Evolutionary conservation across 768 basidiomycete species (phyloP), one percentile per base, ranked within the genome.

Genomic region (Tylopilus balloui): DNA sequence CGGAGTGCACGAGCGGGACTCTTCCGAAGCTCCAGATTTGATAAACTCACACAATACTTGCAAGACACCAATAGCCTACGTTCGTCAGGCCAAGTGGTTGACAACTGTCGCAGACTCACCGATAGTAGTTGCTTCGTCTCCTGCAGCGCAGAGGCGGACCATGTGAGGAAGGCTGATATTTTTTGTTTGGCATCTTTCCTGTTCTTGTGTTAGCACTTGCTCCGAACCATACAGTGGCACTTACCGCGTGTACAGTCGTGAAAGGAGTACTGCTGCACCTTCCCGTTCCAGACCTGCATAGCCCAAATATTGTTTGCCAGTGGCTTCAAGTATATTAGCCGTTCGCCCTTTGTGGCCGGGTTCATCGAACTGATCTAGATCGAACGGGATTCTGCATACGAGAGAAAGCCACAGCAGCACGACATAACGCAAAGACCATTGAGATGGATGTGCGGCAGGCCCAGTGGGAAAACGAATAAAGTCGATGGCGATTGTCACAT

Each of bases 361-460:
- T 48, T 86, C 84, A 59, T 92, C 91, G 46, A 96, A 91, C 58
- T 91, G 88, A 25, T 81, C 77, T 32, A 99, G 72, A 62, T 90
- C 84, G 66, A 99, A 99, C 0, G 96, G 96, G 15, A 97, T 84
- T 72, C 89, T 91, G 71, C 88, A 87, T 41, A 96, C 86, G 20
- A 99, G 78, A 19, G 90, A 88, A n/a, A 98, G 76, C 95, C 95
- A 98, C 11, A 96, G 73, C 9, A 99, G 74, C 21, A 90, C 72
- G 25, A 88, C 76, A 61, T 94, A 92, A 51, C 92, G 84, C 44
- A 92, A 65, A 20, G 86, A 71, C 96, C 96, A 98, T 32, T 83
- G 78, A 9, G 65, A 59, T 1, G 64, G 55, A 41, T 69, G 66
- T 48, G 73, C 63, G 13, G 68, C 70, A 11, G 76, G 71, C 23